Percentiles rank a stretch among this genome's conserved stretches.
Evolutionary conservation across 2,329 filamentous ascomycete genomes (phyloP).

Genomic region (Tolypocladium ophioglossoides): DNA sequence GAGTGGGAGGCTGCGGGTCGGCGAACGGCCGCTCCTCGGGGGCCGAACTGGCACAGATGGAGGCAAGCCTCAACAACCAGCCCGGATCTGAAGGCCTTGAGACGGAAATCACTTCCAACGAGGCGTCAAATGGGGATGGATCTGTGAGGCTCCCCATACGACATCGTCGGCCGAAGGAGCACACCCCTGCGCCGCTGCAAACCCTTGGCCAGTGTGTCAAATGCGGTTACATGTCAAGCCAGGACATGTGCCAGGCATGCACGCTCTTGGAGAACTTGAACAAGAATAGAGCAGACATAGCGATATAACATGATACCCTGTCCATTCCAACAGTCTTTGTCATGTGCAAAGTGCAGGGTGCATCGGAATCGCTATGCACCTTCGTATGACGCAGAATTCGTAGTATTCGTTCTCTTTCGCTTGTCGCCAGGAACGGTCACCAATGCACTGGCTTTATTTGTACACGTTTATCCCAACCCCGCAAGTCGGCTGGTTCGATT

Average conservation of each 20-base stretch:
- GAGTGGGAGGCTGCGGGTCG: constrained; percentile 59
- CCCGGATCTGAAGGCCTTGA: constrained; percentile 13
- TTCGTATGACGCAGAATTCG: not conserved
- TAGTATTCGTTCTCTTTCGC: not conserved
- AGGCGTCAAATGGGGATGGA: constrained; percentile 11
- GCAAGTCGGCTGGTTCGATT: not conserved
- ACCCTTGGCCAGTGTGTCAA: constrained; percentile 72
- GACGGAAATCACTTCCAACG: constrained; percentile 19
- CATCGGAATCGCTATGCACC: not conserved
- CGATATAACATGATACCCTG: constrained; percentile 27
- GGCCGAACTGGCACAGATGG: constrained; percentile 74
- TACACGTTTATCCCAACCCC: constrained; percentile 6
- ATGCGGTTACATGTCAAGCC: constrained; percentile 94
- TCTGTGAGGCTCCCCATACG: constrained; percentile 24
- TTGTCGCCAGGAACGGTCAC: not conserved
- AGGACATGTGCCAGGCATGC: constrained; percentile 89
- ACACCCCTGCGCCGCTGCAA: constrained; percentile 41
- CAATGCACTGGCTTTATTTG: constrained; percentile 6
- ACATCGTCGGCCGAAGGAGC: constrained; percentile 15
- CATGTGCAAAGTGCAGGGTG: not conserved
- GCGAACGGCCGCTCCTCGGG: constrained; percentile 53
- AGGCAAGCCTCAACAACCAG: constrained; percentile 33
- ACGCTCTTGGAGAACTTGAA: constrained; percentile 83
- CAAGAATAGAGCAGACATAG: constrained; percentile 56
- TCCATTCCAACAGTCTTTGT: not conserved